Evolutionary conservation across 2,329 filamentous ascomycete genomes (phyloP), one percentile per base, ranked within the genome.

Genomic region (Lasiodiplodia citricola): DNA sequence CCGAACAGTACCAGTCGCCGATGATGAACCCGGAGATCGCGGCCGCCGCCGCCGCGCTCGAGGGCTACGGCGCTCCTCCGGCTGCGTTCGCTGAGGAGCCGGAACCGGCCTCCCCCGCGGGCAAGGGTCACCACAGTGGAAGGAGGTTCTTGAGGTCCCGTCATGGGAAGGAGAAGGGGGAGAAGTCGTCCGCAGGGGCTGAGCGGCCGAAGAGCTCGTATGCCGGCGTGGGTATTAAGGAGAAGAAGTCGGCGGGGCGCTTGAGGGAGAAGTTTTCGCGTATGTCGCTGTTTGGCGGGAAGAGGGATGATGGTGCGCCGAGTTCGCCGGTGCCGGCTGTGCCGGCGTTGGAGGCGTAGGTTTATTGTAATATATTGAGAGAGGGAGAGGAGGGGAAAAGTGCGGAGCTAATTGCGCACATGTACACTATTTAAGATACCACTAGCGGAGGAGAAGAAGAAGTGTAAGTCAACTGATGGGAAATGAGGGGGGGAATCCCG

Each of bases 181-280:
- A 25, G 25, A 25, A 25, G 6, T 28, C 28, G 28, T 4, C 4
- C 5, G 28, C 28, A 0, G 28, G 28, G 1, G 28, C 28, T 1
- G 28, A 28, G 18, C 41, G 44, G 1, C 44, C 28, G 28, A 56
- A 31, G 25, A 28, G 25, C 54, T 35, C 28, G 54, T 28, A 56
- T 6, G 54, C 3, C 18, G 28, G 54, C 18, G 25, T 4, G 13
- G 51, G 11, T 4, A 7, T 50, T 25, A 62, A 50, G 58, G 58
- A 62, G 41, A 23, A 44, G 23, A 62, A 50, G 58, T 60, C 58
- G 37, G 41, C 23, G 1, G 41, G 58, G 25, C 21, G 58, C 10
- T 10, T 62, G 41, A 21, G 37, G 13, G 58, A 62, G 58, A 62
- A 50, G 58, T 62, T 62, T 41, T 62, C 58, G 58, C 41, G 58